Percentiles rank a stretch among this genome's conserved stretches.
These are phyloP conservation scores for Zymoseptoria tritici DNA, from an alignment of 2,329 filamentous ascomycete species.

Conservation along the genomic window DNA sequence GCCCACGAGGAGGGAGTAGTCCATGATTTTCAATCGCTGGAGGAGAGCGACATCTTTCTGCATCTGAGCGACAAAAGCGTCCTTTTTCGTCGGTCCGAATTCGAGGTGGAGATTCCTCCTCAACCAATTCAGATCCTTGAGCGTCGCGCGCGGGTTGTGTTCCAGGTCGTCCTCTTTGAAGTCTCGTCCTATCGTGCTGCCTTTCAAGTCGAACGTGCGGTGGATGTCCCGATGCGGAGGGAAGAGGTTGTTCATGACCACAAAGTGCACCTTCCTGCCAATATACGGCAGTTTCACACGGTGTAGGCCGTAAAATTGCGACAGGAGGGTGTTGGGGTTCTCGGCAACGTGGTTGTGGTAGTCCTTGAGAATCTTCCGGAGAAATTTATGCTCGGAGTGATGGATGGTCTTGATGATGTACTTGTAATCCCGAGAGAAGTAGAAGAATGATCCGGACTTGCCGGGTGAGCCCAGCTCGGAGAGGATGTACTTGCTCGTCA, in stretches of 20 bases:
- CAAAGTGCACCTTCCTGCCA: constrained; percentile 96
- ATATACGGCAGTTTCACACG: constrained; percentile 91
- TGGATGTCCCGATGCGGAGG: constrained; percentile 96
- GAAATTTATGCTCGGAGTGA: constrained; percentile 83
- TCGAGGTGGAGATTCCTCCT: constrained; percentile 78
- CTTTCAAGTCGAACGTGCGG: constrained; percentile 92
- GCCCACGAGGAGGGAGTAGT: constrained; percentile 90
- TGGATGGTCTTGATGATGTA: constrained; percentile 99
- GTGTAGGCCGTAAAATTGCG: constrained; percentile 95
- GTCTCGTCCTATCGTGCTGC: constrained; percentile 88
- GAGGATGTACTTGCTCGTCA: constrained; percentile 97
- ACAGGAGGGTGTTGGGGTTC: constrained; percentile 93
- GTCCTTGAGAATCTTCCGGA: constrained; percentile 75
- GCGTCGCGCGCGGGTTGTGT: constrained; percentile 80
- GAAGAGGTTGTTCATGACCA: constrained; percentile 99
- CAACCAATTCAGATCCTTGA: constrained; percentile 97
- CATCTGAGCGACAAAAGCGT: constrained; percentile 81
- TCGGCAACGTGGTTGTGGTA: constrained; percentile 89
- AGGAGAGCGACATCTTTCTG: constrained; percentile 78
- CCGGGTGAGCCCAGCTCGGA: constrained; percentile 94
- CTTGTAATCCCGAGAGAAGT: constrained; percentile 98
- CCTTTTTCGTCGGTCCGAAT: constrained; percentile 80
- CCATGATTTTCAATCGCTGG: constrained; percentile 91
- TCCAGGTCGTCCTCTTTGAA: constrained; percentile 81
- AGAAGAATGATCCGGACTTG: constrained; percentile 98